Percentiles rank a stretch among this genome's conserved stretches.
Evolutionary conservation across 441 rosid genomes (phyloP).

Genomic region (Lepidium campestre): DNA sequence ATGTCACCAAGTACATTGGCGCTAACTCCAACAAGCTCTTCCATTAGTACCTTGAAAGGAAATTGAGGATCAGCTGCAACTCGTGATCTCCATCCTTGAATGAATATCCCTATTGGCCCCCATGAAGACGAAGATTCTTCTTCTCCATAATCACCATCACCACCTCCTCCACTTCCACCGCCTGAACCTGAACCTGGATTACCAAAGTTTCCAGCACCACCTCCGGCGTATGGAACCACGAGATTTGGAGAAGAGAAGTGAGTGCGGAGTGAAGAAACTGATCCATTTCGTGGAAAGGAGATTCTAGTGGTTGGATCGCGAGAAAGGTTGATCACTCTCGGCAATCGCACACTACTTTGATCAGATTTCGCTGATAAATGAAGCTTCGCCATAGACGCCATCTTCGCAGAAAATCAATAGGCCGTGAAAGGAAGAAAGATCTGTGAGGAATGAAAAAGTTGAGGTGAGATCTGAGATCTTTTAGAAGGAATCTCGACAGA

Average conservation of each 20-base stretch:
- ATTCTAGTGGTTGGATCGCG: slow-evolving; percentile 11
- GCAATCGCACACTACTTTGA: slow-evolving; percentile 20
- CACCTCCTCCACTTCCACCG: slow-evolving; percentile 25
- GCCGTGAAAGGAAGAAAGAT: background rate
- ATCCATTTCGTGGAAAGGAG: slow-evolving; percentile 33
- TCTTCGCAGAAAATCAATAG: slow-evolving; percentile 6
- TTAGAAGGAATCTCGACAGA: background rate
- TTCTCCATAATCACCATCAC: slow-evolving; percentile 32
- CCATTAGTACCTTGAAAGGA: slow-evolving; percentile 94
- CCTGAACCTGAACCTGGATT: slow-evolving; percentile 24
- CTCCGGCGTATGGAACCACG: slow-evolving; percentile 3
- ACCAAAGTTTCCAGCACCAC: slow-evolving; percentile 19
- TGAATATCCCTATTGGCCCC: slow-evolving; percentile 44
- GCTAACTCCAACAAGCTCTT: slow-evolving; percentile 78
- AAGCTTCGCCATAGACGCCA: slow-evolving; percentile 44
- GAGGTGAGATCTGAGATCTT: background rate
- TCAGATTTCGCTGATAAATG: slow-evolving; percentile 31
- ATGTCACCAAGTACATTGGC: slow-evolving; percentile 90
- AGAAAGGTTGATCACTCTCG: slow-evolving; percentile 14
- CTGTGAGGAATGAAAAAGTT: background rate
- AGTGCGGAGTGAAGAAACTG: slow-evolving; percentile 27
- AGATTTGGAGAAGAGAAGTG: slow-evolving; percentile 7
- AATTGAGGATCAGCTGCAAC: slow-evolving; percentile 95
- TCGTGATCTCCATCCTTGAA: slow-evolving; percentile 79
- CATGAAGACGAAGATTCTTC: slow-evolving; percentile 30